Evolutionary conservation across 2,329 filamentous ascomycete genomes (phyloP), one percentile per base, ranked within the genome.

Genomic region (Coniochaeta ligniaria): DNA sequence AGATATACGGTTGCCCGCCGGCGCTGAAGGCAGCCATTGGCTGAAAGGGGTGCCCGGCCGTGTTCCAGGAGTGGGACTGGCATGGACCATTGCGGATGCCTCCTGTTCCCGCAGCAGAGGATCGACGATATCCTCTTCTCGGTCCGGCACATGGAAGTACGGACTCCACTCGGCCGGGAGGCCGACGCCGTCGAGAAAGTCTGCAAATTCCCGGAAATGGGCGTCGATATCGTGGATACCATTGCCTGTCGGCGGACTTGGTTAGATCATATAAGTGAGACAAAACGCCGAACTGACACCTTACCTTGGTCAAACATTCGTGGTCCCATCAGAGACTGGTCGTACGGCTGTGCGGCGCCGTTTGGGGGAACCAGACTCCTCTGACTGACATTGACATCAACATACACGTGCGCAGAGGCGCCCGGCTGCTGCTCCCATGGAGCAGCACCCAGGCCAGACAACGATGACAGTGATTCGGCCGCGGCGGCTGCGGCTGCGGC

Each of bases 121-220:
- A 38, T 71, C 69, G 1, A 68, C 28, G 8, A 65, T 50, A 3
- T 67, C 65, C 4, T 69, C 61, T 28, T 66, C 62, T 26, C 64
- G 60, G 24, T 66, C 64, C 17, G 67, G 67, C 6, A 67, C 66
- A 12, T 73, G 64, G 50, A 75, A 72, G 59, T 73, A 74, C 0
- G 73, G 73, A 56, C 72, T 74, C 73, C 74, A 75, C 64, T 75
- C 73, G 1, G 73, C 70, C 3, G 73, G 72, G 12, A 75, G 64
- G 0, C 74, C 73, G 5, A 75, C 68, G 2, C 73, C 73, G 6
- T 74, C 73, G 2, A 75, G 68, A 35, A 75, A 76, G 38, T 69
- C 70, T 55, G 74, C 72, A 60, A 75, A 76, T 12, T 75, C 74
- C 35, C 70, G 63, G 56, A 76, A 76, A 35, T 75, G 73, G 28